Conservation (phyloP, 345 rosid genomes). For the Populus alba region DNA sequence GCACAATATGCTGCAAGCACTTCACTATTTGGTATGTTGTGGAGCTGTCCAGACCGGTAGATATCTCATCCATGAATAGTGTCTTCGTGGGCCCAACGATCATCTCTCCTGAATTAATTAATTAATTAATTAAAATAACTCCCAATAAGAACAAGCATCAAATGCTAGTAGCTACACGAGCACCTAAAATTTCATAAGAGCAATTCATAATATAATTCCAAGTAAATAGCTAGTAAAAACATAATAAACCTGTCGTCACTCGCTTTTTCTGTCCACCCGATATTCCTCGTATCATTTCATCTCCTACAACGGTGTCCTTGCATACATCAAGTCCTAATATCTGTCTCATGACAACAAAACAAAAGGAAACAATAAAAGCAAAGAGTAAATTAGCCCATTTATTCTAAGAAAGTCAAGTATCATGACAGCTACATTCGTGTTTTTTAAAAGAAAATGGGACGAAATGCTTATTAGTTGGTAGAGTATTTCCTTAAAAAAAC, state of each 20-base stretch:
- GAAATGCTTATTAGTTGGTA: not conserved
- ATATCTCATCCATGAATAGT: constrained; percentile 90
- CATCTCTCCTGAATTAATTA: constrained; percentile 68
- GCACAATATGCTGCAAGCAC: constrained; percentile 78
- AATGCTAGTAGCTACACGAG: too few species aligned
- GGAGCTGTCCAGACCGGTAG: constrained; percentile 92
- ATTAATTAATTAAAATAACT: not conserved
- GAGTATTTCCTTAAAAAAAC: not conserved
- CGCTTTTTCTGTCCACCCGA: constrained; percentile 90
- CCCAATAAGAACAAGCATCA: not conserved
- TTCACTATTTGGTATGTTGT: constrained; percentile 86
- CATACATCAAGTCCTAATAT: constrained; percentile 83
- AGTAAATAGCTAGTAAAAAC: not conserved
- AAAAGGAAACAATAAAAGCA: not conserved
- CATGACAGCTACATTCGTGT: not conserved
- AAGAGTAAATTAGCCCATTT: not conserved
- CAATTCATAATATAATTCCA: too few species aligned
- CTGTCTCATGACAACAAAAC: constrained; percentile 33
- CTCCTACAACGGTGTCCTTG: constrained; percentile 76
- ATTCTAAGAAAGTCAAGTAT: too few species aligned
- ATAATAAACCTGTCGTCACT: constrained; percentile 72
- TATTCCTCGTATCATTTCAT: constrained; percentile 76
- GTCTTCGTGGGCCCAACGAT: constrained; percentile 92
- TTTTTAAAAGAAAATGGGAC: not conserved
- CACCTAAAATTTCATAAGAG: not conserved